Conservation (phyloP, 2,329 filamentous ascomycete genomes). For the Penicillium rolfsii region DNA sequence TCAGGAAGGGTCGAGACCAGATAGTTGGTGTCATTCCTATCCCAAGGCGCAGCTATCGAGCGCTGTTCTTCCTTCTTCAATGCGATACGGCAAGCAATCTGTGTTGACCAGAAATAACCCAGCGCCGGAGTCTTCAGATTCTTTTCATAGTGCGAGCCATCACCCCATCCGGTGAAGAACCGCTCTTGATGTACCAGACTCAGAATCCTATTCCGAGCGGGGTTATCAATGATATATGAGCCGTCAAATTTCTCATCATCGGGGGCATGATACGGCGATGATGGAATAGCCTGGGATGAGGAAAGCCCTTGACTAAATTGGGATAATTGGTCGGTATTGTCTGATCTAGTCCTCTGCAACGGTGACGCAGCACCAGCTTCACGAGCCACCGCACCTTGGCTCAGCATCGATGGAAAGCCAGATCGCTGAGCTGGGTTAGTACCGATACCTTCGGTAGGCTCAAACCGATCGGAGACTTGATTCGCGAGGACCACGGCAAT, state of each 20-base stretch:
- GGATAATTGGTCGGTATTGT: slow-evolving; percentile 19
- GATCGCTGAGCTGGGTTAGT: slow-evolving; percentile 6
- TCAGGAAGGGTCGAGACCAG: slow-evolving; percentile 11
- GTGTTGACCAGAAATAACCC: slow-evolving; percentile 87
- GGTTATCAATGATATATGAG: slow-evolving; percentile 44
- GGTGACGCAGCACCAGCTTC: slow-evolving; percentile 29
- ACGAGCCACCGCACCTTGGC: slow-evolving; percentile 19
- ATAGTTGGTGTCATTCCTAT: slow-evolving; percentile 6
- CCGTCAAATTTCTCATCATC: slow-evolving; percentile 37
- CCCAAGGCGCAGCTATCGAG: slow-evolving; percentile 32
- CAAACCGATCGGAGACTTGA: slow-evolving; percentile 90
- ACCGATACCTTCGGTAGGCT: slow-evolving; percentile 29
- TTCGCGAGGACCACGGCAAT: slow-evolving; percentile 91
- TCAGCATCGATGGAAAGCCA: slow-evolving; percentile 17
- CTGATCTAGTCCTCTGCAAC: slow-evolving; percentile 19
- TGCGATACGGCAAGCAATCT: slow-evolving; percentile 80
- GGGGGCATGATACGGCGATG: slow-evolving; percentile 35
- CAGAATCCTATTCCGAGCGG: slow-evolving; percentile 58
- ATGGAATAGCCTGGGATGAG: slow-evolving; percentile 34
- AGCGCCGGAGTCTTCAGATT: slow-evolving; percentile 77
- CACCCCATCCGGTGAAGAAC: slow-evolving; percentile 96
- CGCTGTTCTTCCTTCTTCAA: slow-evolving; percentile 71
- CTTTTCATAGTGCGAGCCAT: slow-evolving; percentile 51
- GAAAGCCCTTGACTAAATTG: slow-evolving; percentile 22
- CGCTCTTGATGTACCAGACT: slow-evolving; percentile 86